A percentile compares a stretch with the other conserved stretches of the same genome.
Conservation (phyloP, 108 stramenopile species). For the Cyclotella atomus region DNA sequence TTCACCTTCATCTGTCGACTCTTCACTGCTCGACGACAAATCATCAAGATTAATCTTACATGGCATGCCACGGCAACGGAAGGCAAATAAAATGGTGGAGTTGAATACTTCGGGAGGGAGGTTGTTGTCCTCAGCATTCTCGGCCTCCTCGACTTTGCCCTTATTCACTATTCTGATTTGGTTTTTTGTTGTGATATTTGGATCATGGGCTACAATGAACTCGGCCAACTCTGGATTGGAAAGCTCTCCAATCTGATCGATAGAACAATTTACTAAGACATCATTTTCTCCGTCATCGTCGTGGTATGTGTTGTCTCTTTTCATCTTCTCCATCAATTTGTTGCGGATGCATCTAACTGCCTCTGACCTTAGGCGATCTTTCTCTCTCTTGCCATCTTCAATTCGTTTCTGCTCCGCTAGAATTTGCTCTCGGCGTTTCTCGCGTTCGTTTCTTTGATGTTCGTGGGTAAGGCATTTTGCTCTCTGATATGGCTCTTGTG, state of each 20-base stretch:
- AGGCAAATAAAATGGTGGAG: too few species aligned
- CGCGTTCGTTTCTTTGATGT: background rate
- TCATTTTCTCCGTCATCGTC: background rate
- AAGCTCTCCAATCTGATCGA: background rate
- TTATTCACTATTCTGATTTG: background rate
- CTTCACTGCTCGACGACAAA: too few species aligned
- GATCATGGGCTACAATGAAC: background rate
- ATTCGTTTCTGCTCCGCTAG: background rate
- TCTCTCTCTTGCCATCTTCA: background rate
- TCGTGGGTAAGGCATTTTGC: slow-evolving; percentile 5
- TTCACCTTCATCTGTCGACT: too few species aligned
- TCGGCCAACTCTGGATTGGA: background rate
- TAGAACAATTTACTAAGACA: background rate
- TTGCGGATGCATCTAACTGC: too few species aligned
- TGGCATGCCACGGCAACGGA: too few species aligned
- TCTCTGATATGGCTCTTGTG: slow-evolving; percentile 6
- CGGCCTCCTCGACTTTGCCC: background rate
- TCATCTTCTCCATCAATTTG: too few species aligned
- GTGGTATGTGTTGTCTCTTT: too few species aligned
- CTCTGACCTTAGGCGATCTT: too few species aligned
- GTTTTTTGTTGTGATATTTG: background rate
- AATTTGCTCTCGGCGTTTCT: background rate
- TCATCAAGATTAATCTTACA: too few species aligned
- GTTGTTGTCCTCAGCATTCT: background rate
- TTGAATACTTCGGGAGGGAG: too few species aligned